Percentiles rank a stretch among this genome's conserved stretches.
Conservation (phyloP, 2,329 filamentous ascomycete species). For the Plectosphaerella plurivora region DNA sequence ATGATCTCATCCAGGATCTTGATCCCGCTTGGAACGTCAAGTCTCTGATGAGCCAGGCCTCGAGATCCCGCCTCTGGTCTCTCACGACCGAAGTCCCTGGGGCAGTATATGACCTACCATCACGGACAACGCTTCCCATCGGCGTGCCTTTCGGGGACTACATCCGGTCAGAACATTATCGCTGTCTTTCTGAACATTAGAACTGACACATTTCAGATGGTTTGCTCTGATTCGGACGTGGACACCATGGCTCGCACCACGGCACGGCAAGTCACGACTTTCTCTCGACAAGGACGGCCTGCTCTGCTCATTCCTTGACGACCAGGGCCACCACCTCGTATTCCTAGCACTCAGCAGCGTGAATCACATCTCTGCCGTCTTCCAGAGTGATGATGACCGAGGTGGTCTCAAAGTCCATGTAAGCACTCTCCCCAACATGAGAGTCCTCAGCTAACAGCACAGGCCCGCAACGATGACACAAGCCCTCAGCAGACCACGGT, state of each 20-base stretch:
- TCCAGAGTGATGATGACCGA: slow-evolving; percentile 62
- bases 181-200: neutral
- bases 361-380: slow-evolving; percentile 63
- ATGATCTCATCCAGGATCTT: slow-evolving; percentile 52
- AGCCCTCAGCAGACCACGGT: slow-evolving; percentile 53
- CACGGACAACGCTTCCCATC: slow-evolving; percentile 50
- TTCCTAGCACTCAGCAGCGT: slow-evolving; percentile 74
- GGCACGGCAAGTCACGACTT: slow-evolving; percentile 69
- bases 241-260: slow-evolving; percentile 83
- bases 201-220: slow-evolving; percentile 47
- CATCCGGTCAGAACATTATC: slow-evolving; percentile 37
- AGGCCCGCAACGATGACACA: slow-evolving; percentile 64
- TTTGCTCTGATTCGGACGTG: slow-evolving; percentile 77
- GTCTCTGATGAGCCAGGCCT: slow-evolving; percentile 59
- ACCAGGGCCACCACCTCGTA: slow-evolving; percentile 69
- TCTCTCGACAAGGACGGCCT: slow-evolving; percentile 72
- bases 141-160: slow-evolving; percentile 58
- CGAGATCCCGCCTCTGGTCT: slow-evolving; percentile 67
- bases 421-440: slow-evolving; percentile 8
- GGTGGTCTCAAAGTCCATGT: slow-evolving; percentile 61
- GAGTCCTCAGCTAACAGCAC: neutral
- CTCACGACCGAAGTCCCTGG: slow-evolving; percentile 52
- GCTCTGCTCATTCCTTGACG: slow-evolving; percentile 70
- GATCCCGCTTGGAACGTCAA: slow-evolving; percentile 51
- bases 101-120: slow-evolving; percentile 54